Percentiles rank a stretch among this genome's conserved stretches.
Conservation (phyloP, 2,329 filamentous ascomycete genomes). For the Nigrospora sphaerica region DNA sequence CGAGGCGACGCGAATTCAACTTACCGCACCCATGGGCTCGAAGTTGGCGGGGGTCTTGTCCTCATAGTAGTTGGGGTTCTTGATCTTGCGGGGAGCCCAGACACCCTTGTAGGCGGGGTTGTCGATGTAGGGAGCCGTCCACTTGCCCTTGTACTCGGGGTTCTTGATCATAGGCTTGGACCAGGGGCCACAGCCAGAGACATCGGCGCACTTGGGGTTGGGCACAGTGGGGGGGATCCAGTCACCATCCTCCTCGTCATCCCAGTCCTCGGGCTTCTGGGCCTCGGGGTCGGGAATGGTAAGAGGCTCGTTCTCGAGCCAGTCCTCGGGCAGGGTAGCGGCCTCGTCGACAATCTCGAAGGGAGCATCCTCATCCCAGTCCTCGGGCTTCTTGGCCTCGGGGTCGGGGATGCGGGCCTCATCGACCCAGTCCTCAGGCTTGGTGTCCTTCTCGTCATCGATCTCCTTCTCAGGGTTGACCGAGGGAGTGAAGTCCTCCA, state of each 20-base stretch:
- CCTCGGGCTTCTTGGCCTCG: constrained; percentile 90
- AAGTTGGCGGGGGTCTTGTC: constrained; percentile 96
- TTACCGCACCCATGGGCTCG: constrained; percentile 94
- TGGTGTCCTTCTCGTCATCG: constrained; percentile 85
- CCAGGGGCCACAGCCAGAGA: constrained; percentile 91
- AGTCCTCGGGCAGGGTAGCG: constrained; percentile 86
- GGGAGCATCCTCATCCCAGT: constrained; percentile 98
- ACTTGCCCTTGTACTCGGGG: constrained; percentile 98
- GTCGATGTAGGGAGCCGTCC: constrained; percentile 85
- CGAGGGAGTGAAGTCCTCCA: constrained; percentile 88
- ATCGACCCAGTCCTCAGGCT: constrained; percentile 95
- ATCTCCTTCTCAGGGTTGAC: constrained; percentile 95
- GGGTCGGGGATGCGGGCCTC: constrained; percentile 86
- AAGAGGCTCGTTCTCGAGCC: constrained; percentile 83
- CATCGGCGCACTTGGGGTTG: constrained; percentile 94
- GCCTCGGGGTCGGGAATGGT: constrained; percentile 88
- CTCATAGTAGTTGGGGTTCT: constrained; percentile 94
- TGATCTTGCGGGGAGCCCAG: constrained; percentile 92
- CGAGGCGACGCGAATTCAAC: constrained; percentile 27
- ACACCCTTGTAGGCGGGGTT: constrained; percentile 97
- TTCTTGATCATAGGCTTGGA: constrained; percentile 87
- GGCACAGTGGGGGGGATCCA: constrained; percentile 85
- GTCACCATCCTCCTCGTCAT: constrained; percentile 98
- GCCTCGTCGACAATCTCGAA: constrained; percentile 94
- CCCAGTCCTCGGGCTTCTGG: constrained; percentile 97